Percentiles rank a stretch among this genome's conserved stretches.
Conservation (phyloP, 2,329 filamentous ascomycete genomes). For the Cladosporium sp. region DNA sequence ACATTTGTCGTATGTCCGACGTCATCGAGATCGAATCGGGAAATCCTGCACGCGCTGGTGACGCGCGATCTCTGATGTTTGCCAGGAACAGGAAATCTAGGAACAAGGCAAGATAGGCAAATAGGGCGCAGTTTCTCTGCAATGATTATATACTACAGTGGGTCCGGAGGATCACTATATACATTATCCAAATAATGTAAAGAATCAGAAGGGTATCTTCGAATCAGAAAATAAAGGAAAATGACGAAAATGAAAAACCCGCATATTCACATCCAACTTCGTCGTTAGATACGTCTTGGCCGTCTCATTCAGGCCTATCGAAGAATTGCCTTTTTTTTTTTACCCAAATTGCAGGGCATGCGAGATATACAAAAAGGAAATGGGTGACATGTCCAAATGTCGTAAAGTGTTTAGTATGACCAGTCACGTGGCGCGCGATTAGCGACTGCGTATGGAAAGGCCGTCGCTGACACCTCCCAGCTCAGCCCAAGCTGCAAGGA, state of each 20-base stretch:
- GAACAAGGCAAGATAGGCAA: background rate
- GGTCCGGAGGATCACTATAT: background rate
- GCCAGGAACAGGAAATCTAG: background rate
- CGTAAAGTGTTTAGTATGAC: background rate
- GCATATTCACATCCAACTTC: background rate
- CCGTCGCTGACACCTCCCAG: conserved; percentile 33
- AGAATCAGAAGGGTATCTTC: conserved; percentile 5
- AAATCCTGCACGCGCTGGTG: background rate
- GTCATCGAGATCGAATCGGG: background rate
- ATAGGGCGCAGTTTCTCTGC: background rate
- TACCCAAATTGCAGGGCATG: background rate
- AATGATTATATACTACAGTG: background rate
- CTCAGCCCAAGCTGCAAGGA: conserved; percentile 45
- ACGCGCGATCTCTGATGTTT: background rate
- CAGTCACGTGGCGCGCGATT: background rate
- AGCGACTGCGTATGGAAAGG: conserved; percentile 1
- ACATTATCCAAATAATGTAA: background rate
- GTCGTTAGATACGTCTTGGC: background rate
- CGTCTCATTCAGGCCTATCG: background rate
- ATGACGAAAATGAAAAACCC: background rate
- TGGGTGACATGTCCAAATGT: background rate
- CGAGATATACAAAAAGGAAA: background rate
- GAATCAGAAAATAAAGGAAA: background rate
- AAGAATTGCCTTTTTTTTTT: background rate
- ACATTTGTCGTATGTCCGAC: background rate